These are phyloP conservation scores for Mallotus japonicus DNA, from an alignment of 441 rosid species.

Conservation along the genomic window DNA sequence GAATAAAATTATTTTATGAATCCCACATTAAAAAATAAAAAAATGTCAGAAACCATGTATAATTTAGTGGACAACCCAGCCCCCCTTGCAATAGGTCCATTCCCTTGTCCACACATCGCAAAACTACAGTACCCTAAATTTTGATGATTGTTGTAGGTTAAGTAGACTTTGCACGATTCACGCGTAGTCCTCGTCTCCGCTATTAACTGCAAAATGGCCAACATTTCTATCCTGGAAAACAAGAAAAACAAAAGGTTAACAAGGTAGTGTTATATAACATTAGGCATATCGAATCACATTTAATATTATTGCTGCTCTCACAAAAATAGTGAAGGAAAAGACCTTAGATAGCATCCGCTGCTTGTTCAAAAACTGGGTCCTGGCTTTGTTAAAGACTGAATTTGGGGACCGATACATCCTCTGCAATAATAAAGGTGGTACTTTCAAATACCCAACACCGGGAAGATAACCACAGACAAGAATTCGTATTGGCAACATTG, in stretches of 20 bases:
- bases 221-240: slow-evolving; percentile 42
- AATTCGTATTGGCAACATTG: background rate
- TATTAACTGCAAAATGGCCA: slow-evolving; percentile 42
- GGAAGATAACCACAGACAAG: background rate
- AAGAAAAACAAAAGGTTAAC: background rate
- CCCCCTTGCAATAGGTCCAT: too few species aligned
- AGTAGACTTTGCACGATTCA: background rate
- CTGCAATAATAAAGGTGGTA: slow-evolving; percentile 33
- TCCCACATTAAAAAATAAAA: background rate
- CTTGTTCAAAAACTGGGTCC: slow-evolving; percentile 75
- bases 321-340: background rate
- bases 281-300: background rate
- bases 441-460: background rate
- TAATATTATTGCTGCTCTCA: background rate
- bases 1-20: background rate
- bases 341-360: slow-evolving; percentile 52
- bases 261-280: too few species aligned
- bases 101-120: background rate
- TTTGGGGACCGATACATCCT: slow-evolving; percentile 67
- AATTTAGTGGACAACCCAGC: background rate
- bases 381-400: slow-evolving; percentile 71
- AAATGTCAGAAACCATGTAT: background rate
- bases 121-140: background rate
- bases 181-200: slow-evolving; percentile 23
- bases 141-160: too few species aligned